Evolutionary conservation across 805 yeast species (phyloP).

Genomic region (Yarrowia porcina): DNA sequence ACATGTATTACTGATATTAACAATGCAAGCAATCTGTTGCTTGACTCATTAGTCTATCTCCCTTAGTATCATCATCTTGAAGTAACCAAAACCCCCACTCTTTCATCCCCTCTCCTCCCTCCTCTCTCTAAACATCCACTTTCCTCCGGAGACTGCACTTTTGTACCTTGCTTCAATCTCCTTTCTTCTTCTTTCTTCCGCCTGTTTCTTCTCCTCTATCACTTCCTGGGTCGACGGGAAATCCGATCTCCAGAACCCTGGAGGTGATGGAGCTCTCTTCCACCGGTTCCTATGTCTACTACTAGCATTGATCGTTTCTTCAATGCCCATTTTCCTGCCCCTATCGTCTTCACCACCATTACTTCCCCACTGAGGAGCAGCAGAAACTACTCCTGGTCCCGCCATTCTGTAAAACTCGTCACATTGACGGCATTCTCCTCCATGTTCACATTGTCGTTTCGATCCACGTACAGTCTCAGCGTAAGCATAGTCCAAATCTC

Average conservation of each 20-base stretch:
- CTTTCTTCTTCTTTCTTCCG: constrained; percentile 37
- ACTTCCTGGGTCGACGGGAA: constrained; percentile 58
- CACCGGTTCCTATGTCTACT: constrained; percentile 36
- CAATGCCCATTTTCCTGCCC: neutral
- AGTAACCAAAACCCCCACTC: too few relatives aligned
- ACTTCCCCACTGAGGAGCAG: constrained; percentile 40
- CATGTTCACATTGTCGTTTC: constrained; percentile 39
- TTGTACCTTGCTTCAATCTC: constrained; percentile 47
- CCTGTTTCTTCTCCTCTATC: constrained; percentile 40
- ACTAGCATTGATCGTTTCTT: constrained; percentile 27
- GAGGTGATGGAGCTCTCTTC: constrained; percentile 48
- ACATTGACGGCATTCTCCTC: constrained; percentile 40
- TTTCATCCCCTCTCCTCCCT: neutral
- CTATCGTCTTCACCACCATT: constrained; percentile 21
- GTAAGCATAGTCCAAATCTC: constrained; percentile 37
- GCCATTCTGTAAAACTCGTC: constrained; percentile 37
- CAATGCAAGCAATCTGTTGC: too few relatives aligned
- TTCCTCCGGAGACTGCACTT: constrained; percentile 45
- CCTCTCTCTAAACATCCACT: constrained; percentile 42
- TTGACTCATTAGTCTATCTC: too few relatives aligned
- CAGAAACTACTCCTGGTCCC: constrained; percentile 34
- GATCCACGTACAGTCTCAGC: constrained; percentile 40
- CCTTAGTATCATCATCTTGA: too few relatives aligned
- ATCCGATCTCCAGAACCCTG: constrained; percentile 58
- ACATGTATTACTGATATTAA: too few relatives aligned